Evolutionary conservation across 164 flowering plant species (phyloP).

Genomic region (Saururus chinensis): DNA sequence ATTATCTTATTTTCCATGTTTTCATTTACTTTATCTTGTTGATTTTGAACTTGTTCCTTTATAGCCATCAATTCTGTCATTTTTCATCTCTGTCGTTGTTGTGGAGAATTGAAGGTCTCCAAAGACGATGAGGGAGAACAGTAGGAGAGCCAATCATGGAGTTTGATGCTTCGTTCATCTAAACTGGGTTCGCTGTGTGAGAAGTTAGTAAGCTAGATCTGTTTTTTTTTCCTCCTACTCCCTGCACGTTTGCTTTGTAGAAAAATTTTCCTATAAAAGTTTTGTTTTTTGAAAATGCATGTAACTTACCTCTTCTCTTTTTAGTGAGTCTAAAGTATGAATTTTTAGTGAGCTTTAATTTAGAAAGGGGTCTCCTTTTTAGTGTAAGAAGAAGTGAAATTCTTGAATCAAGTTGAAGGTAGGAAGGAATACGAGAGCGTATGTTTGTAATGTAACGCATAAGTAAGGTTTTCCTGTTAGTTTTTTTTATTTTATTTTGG

Average conservation of each 20-base stretch:
- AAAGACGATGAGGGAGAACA: constrained; percentile 1
- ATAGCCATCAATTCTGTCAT: constrained; percentile 26
- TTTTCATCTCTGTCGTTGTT: constrained; percentile 26
- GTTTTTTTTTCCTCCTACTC: too few species aligned
- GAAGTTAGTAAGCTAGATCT: constrained; percentile 13
- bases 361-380: too few species aligned
- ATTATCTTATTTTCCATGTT: too few species aligned
- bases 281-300: too few species aligned
- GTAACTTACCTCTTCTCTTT: too few species aligned
- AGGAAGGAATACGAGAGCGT: too few species aligned
- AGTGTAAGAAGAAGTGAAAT: too few species aligned
- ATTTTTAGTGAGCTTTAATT: too few species aligned
- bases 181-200: constrained; percentile 8
- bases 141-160: neutral
- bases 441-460: too few species aligned
- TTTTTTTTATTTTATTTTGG: neutral
- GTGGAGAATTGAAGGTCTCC: constrained; percentile 10
- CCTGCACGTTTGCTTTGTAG: neutral
- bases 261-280: too few species aligned
- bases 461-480: neutral
- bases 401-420: too few species aligned
- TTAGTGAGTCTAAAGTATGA: too few species aligned
- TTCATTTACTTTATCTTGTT: constrained; percentile 3
- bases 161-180: constrained; percentile 17
- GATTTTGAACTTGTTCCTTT: constrained; percentile 38